phyloP scores from a whole-genome alignment of 2,329 filamentous ascomycete species.

The Nigrospora sphaerica region DNA sequence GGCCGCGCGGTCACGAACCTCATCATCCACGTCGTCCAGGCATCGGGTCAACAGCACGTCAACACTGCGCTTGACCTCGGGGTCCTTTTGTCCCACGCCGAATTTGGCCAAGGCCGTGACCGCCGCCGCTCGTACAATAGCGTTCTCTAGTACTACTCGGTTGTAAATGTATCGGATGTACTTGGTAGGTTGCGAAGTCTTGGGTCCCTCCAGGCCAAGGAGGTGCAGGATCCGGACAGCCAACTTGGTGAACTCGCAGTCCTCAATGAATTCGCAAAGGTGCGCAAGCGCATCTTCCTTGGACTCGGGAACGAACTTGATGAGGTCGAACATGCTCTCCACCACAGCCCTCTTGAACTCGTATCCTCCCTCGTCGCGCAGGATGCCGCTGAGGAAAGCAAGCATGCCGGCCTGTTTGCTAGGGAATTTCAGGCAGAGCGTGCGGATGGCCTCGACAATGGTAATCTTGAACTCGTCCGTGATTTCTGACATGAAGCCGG shows the following conservation, averaged over 20 bases:
- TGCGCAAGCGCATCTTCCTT: slow-evolving; percentile 81
- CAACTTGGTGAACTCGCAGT: slow-evolving; percentile 98
- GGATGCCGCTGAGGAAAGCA: slow-evolving; percentile 90
- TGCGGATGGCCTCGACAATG: slow-evolving; percentile 97
- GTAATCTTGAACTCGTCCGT: slow-evolving; percentile 99
- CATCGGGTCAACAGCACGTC: slow-evolving; percentile 87
- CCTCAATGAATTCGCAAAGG: slow-evolving; percentile 97
- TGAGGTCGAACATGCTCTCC: slow-evolving; percentile 98
- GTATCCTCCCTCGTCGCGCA: slow-evolving; percentile 94
- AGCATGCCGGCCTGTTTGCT: slow-evolving; percentile 98
- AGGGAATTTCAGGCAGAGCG: slow-evolving; percentile 93
- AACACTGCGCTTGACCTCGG: slow-evolving; percentile 94
- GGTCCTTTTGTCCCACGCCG: slow-evolving; percentile 91
- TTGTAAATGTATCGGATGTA: slow-evolving; percentile 99
- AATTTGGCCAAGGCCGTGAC: slow-evolving; percentile 96
- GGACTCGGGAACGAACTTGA: slow-evolving; percentile 94
- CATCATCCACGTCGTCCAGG: slow-evolving; percentile 93
- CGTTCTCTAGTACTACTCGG: slow-evolving; percentile 92
- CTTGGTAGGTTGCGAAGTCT: slow-evolving; percentile 92
- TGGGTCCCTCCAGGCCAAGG: slow-evolving; percentile 88
- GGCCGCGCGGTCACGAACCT: slow-evolving; percentile 91
- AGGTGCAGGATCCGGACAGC: slow-evolving; percentile 93
- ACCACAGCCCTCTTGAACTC: slow-evolving; percentile 98
- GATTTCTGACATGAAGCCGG: slow-evolving; percentile 96
- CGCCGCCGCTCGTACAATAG: slow-evolving; percentile 87